These are phyloP conservation scores for Brassica napus DNA, from an alignment of 345 rosid genomes.

Conservation along the genomic window DNA sequence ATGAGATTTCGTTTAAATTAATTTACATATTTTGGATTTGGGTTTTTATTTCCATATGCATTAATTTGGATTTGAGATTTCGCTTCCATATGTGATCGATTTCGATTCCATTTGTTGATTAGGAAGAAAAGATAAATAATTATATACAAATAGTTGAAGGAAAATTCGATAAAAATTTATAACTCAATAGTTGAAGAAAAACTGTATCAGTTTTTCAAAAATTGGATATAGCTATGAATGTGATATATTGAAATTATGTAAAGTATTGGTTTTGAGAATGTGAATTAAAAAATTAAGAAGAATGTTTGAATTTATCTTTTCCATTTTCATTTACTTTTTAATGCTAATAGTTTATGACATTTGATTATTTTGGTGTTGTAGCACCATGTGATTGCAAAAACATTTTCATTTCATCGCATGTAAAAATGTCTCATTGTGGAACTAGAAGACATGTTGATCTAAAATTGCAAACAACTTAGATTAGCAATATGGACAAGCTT, in stretches of 20 bases:
- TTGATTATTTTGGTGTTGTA: background rate
- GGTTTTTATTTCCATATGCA: background rate
- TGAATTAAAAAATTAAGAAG: background rate
- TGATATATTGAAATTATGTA: background rate
- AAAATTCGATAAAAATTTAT: too few relatives aligned
- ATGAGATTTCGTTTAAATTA: too few relatives aligned
- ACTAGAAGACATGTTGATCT: background rate
- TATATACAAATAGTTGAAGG: background rate
- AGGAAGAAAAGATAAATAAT: too few relatives aligned
- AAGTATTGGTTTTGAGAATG: background rate
- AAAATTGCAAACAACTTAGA: slow-evolving; percentile 59
- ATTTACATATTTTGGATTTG: too few relatives aligned
- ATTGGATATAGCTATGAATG: background rate
- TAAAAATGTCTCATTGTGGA: slow-evolving; percentile 11
- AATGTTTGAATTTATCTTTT: background rate
- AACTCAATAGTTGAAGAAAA: background rate
- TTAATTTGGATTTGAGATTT: background rate
- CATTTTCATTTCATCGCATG: slow-evolving; percentile 68
- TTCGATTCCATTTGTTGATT: background rate
- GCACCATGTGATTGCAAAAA: too few relatives aligned
- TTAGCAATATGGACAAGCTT: slow-evolving; percentile 85
- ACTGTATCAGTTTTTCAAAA: too few relatives aligned
- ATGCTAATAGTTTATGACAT: background rate
- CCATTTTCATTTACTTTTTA: background rate
- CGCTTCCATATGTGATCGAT: background rate